Evolutionary conservation across 2,329 filamentous ascomycete species (phyloP), one percentile per base, ranked within the genome.

Genomic region (Calonectria pseudoturangicola): DNA sequence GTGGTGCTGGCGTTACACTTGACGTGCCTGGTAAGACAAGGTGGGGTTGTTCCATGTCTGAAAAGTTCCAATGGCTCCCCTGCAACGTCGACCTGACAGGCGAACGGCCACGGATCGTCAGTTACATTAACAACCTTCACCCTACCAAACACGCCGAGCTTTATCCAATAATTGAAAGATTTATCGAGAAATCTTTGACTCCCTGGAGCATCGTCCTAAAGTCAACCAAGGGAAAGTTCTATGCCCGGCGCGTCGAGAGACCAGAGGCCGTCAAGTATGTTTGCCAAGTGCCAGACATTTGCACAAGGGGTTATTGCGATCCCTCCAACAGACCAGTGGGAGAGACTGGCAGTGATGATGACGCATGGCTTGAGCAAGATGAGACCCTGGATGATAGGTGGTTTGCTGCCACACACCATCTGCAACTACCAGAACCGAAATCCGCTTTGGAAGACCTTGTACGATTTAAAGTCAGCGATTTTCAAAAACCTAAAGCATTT

Each of bases 101-200:
- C 1, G 79, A 83, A 13, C 77, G 72, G 4, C 82, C 84, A 13
- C 84, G 79, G 12, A 86, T 90, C 30, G 82, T 82, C 2, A 88
- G 86, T 74, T 90, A 90, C 75, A 85, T 90, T 79, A 90, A 90
- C 78, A 90, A 89, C 73, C 78, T 89, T 0, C 88, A 90, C 72
- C 89, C 89, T 0, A 21, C 71, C 0, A 63, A 82, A 1, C 82
- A 88, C 56, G 73, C 75, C 7, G 72, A 68, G 2, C 77, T 89
- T 0, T 89, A 88, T 69, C 71, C 69, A 1, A 75, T 86, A 4
- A 78, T 89, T 9, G 86, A 88, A 63, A 72, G 82, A 28, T 80
- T 88, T 25, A 83, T 88, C 21, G 77, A 81, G 18, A 80, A 80
- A 27, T 76, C 85, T 0, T 79, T 90, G 0, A 86, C 87, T 0